These are phyloP conservation scores for Isatis lusitanica DNA, from an alignment of 441 rosid genomes.

Conservation along the genomic window DNA sequence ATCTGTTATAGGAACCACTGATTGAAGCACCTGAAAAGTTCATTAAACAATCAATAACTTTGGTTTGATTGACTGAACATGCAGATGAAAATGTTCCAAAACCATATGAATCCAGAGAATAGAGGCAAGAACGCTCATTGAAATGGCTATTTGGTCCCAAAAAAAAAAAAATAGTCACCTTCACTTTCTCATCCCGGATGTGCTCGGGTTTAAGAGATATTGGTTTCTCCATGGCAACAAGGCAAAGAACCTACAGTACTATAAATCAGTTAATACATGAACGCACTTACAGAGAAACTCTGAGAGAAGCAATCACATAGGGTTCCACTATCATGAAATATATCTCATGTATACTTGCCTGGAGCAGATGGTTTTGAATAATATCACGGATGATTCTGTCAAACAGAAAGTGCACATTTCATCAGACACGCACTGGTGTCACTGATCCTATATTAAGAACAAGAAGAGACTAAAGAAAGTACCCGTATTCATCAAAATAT, in stretches of 20 bases:
- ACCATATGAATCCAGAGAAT: neutral
- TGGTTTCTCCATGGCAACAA: slow-evolving; percentile 98
- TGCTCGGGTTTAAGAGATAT: slow-evolving; percentile 94
- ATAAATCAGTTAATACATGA: slow-evolving; percentile 2
- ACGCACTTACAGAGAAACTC: slow-evolving; percentile 3
- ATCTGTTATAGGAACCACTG: slow-evolving; percentile 89
- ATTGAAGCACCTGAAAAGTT: slow-evolving; percentile 78
- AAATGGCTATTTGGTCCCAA: slow-evolving; percentile 3
- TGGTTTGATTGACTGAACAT: neutral
- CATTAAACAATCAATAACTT: slow-evolving; percentile 25
- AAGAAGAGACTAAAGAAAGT: neutral
- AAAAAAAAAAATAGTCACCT: slow-evolving; percentile 48
- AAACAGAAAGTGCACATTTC: slow-evolving; percentile 30
- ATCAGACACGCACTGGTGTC: neutral
- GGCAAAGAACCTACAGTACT: slow-evolving; percentile 77
- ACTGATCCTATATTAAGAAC: neutral
- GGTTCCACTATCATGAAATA: neutral
- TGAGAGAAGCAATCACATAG: slow-evolving; percentile 4
- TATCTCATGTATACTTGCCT: slow-evolving; percentile 52
- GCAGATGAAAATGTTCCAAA: neutral
- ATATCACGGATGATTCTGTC: slow-evolving; percentile 96
- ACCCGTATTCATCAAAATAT: slow-evolving; percentile 99
- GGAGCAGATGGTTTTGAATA: slow-evolving; percentile 93
- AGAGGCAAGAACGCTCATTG: neutral
- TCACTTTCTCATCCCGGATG: slow-evolving; percentile 98